These are phyloP conservation scores for Leucogyrophana mollusca DNA, from an alignment of 768 basidiomycete species.

Conservation along the genomic window DNA sequence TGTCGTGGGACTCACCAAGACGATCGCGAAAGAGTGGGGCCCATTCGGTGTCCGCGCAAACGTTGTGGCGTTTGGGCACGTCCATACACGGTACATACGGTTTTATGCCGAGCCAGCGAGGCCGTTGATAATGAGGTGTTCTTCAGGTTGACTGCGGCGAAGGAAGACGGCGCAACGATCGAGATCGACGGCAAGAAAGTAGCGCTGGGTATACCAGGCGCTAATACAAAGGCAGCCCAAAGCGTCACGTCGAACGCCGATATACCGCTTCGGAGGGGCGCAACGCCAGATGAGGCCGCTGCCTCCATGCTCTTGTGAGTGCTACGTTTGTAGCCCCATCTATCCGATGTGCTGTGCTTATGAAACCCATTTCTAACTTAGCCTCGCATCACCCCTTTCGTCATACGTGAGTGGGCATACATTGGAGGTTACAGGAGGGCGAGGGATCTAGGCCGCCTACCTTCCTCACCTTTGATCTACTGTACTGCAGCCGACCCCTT, in stretches of 20 bases:
- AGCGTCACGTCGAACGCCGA: slow-evolving; percentile 41
- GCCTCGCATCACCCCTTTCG: slow-evolving; percentile 76
- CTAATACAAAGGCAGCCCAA: slow-evolving; percentile 36
- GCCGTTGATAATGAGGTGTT: no score
- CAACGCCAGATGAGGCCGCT: slow-evolving; percentile 74
- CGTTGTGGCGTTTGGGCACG: slow-evolving; percentile 74
- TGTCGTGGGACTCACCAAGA: slow-evolving; percentile 79
- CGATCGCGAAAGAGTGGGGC: slow-evolving; percentile 88
- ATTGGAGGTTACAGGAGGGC: slow-evolving; percentile 80
- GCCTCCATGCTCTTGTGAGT: slow-evolving; percentile 75
- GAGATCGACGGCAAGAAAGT: slow-evolving; percentile 84
- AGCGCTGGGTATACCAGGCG: slow-evolving; percentile 73
- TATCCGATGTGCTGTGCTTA: slow-evolving; percentile 3
- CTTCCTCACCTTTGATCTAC: no score
- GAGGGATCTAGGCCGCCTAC: slow-evolving; percentile 63
- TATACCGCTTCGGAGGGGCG: slow-evolving; percentile 70
- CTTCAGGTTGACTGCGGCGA: slow-evolving; percentile 68
- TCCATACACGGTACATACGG: slow-evolving; percentile 63
- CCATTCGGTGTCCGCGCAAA: slow-evolving; percentile 79
- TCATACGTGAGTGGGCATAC: slow-evolving; percentile 83
- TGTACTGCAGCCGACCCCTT: no score
- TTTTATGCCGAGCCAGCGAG: no score
- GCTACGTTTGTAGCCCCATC: background rate
- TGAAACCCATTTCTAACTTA: slow-evolving; percentile 23
- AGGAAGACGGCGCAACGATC: slow-evolving; percentile 74